phyloP scores from a whole-genome alignment of 495 filamentous ascomycete species.

The Amorphotheca resinae region DNA sequence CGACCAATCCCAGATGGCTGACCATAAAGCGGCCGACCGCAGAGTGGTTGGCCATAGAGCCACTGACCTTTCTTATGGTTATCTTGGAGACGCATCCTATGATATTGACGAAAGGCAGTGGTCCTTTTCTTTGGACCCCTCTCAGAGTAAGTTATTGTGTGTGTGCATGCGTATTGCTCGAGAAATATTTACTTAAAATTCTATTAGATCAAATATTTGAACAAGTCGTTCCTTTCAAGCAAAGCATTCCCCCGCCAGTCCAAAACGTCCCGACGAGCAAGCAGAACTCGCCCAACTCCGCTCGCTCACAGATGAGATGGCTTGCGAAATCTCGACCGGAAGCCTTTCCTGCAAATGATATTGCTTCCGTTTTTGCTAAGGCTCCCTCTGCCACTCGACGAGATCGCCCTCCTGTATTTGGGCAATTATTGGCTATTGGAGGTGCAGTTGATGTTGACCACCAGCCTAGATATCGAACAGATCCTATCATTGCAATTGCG shows the following conservation, averaged over 20 bases:
- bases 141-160: slow-evolving; percentile 6
- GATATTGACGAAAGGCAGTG: slow-evolving; percentile 39
- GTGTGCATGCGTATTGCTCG: not conserved
- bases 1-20: slow-evolving; percentile 45
- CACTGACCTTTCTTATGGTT: slow-evolving; percentile 52
- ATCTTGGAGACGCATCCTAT: slow-evolving; percentile 47
- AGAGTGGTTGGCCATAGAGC: slow-evolving; percentile 45
- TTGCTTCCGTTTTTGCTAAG: slow-evolving; percentile 1
- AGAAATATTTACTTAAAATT: not conserved
- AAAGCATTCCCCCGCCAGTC: slow-evolving; percentile 10
- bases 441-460: slow-evolving; percentile 3
- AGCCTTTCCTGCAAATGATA: slow-evolving; percentile 6
- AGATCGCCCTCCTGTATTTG: slow-evolving; percentile 2
- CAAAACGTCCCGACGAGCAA: not conserved
- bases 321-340: slow-evolving; percentile 14
- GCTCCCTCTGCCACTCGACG: not conserved
- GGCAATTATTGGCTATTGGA: slow-evolving; percentile 6
- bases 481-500: slow-evolving; percentile 33
- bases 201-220: slow-evolving; percentile 10
- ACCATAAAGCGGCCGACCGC: slow-evolving; percentile 37
- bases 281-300: not conserved
- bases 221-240: slow-evolving; percentile 12
- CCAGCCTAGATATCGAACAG: not conserved
- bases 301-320: slow-evolving; percentile 11
- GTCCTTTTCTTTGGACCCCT: slow-evolving; percentile 32